These are phyloP conservation scores for Nannochloropsis gaditana DNA, from an alignment of 108 stramenopile species.

Conservation along the genomic window DNA sequence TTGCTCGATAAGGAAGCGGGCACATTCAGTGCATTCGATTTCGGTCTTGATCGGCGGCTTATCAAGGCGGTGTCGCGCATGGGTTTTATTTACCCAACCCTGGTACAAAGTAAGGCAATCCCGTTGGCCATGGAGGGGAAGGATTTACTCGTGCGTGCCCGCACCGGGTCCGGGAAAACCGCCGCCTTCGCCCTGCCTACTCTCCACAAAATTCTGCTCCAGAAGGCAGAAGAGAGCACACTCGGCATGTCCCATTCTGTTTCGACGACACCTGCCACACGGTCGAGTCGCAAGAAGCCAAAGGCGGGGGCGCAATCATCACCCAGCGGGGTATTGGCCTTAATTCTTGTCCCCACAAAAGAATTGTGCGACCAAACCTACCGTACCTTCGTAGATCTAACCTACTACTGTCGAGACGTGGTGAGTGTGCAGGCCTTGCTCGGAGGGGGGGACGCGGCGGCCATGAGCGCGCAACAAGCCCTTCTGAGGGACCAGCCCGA, in stretches of 20 bases:
- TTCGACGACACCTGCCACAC: not conserved
- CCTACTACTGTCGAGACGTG: conserved; percentile 81
- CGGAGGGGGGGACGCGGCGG: conserved; percentile 35
- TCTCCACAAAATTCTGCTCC: conserved; percentile 76
- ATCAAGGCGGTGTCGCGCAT: conserved; percentile 53
- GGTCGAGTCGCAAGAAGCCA: not conserved
- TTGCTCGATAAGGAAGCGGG: conserved; percentile 17
- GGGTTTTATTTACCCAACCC: conserved; percentile 57
- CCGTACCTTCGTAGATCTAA: conserved; percentile 62
- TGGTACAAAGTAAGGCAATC: conserved; percentile 55
- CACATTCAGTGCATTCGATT: conserved; percentile 25
- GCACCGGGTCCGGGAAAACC: conserved; percentile 96
- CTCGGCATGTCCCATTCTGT: not conserved
- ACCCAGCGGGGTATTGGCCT: conserved; percentile 56
- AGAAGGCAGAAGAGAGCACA: conserved; percentile 44
- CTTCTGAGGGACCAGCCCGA: conserved; percentile 42
- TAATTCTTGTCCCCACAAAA: conserved; percentile 89
- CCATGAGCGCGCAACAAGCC: conserved; percentile 40
- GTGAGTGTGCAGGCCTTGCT: conserved; percentile 68
- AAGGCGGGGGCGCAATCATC: not conserved
- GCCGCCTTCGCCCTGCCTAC: conserved; percentile 84
- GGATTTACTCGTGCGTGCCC: conserved; percentile 80
- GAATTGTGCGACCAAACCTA: conserved; percentile 89
- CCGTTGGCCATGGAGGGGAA: conserved; percentile 65
- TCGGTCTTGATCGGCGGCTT: conserved; percentile 52